phyloP scores from a whole-genome alignment of 805 yeast genomes.

The Komagataella ulmi region DNA sequence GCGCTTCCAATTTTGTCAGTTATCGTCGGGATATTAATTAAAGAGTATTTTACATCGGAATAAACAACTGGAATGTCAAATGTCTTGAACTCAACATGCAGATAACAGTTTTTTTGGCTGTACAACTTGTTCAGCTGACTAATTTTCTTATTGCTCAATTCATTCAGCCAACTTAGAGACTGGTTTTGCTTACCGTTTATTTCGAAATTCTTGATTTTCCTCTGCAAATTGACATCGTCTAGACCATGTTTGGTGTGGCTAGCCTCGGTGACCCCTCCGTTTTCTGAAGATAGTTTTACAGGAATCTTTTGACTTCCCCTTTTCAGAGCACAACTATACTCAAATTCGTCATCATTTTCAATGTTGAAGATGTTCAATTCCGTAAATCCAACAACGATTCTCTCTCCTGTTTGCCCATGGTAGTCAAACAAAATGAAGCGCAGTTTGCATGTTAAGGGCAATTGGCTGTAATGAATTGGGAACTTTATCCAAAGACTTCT shows the following conservation, averaged over 20 bases:
- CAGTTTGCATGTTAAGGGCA: conserved; percentile 50
- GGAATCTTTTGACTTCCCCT: conserved; percentile 57
- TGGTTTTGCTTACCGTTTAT: conserved; percentile 44
- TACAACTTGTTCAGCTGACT: conserved; percentile 15
- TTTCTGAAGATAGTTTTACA: conserved; percentile 13
- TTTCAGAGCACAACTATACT: conserved; percentile 33
- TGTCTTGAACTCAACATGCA: conserved; percentile 38
- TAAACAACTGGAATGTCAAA: conserved; percentile 65
- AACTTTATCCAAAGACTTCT: conserved; percentile 38
- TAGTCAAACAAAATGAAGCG: conserved; percentile 59
- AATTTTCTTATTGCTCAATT: conserved; percentile 41
- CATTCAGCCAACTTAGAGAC: conserved; percentile 58
- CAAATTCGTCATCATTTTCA: conserved; percentile 8
- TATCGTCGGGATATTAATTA: conserved; percentile 12
- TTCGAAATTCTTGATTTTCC: conserved; percentile 46
- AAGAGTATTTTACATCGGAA: conserved; percentile 37
- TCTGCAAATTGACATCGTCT: conserved; percentile 36
- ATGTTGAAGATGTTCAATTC: conserved; percentile 45
- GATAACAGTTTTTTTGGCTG: background rate
- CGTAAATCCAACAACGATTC: conserved; percentile 45
- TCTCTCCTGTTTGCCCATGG: conserved; percentile 31
- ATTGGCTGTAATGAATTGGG: conserved; percentile 59
- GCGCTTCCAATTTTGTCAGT: background rate
- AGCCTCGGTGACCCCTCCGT: conserved; percentile 9
- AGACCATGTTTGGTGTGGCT: conserved; percentile 9